Evolutionary conservation across 1,284 basidiomycete genomes (phyloP).

Genomic region (Boletellus dicymbophilus): DNA sequence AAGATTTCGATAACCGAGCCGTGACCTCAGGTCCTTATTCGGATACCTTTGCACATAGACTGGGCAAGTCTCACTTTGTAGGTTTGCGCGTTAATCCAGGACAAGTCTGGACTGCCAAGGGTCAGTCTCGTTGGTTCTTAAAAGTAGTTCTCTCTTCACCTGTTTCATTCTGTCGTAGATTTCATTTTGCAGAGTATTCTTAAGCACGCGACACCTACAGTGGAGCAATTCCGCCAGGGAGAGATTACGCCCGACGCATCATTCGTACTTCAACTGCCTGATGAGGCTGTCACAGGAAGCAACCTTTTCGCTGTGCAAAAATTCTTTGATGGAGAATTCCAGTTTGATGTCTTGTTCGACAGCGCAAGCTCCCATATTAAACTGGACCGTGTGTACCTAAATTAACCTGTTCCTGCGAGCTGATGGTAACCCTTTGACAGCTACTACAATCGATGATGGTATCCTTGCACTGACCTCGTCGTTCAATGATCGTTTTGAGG

Average conservation of each 20-base stretch:
- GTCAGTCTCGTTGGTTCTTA: constrained; percentile 37
- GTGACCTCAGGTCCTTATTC: constrained; percentile 57
- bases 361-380: constrained; percentile 63
- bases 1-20: constrained; percentile 60
- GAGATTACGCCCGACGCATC: constrained; percentile 73
- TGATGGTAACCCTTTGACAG: constrained; percentile 36
- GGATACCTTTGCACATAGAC: constrained; percentile 58
- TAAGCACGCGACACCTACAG: constrained; percentile 54
- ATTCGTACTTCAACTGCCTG: constrained; percentile 72
- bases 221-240: constrained; percentile 57
- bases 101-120: constrained; percentile 84
- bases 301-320: constrained; percentile 90
- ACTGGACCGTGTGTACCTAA: constrained; percentile 53
- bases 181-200: constrained; percentile 66
- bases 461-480: constrained; percentile 65
- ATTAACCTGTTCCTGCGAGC: constrained; percentile 7
- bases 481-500: constrained; percentile 70
- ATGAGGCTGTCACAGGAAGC: constrained; percentile 71
- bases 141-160: not conserved
- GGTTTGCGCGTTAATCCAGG: constrained; percentile 67
- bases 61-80: constrained; percentile 74
- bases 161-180: constrained; percentile 44
- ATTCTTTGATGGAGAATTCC: constrained; percentile 79
- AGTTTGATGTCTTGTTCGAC: constrained; percentile 87
- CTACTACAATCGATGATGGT: constrained; percentile 61